These are phyloP conservation scores for Fragaria vesca DNA, from an alignment of 306 rosid genomes.

Conservation along the genomic window DNA sequence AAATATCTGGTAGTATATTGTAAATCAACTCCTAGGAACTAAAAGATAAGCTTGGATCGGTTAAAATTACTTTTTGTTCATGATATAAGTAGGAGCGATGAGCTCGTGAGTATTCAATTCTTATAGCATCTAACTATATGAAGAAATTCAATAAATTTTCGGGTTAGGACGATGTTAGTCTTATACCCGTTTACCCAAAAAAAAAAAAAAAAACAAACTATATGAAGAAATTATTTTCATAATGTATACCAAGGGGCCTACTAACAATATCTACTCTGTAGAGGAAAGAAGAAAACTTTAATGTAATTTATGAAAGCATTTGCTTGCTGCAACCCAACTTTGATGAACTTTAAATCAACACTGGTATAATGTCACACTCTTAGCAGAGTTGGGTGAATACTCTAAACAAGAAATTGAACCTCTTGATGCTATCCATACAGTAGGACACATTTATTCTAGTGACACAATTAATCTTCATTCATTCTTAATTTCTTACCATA, in stretches of 20 bases:
- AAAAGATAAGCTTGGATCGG: background rate
- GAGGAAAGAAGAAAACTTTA: background rate
- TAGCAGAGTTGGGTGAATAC: constrained; percentile 4
- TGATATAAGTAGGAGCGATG: too few species aligned
- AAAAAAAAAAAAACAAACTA: background rate
- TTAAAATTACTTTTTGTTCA: background rate
- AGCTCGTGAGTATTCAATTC: background rate
- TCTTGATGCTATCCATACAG: background rate
- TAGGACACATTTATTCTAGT: background rate
- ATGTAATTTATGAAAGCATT: constrained; percentile 6
- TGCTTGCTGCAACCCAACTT: background rate
- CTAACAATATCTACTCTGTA: background rate
- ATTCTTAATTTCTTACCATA: background rate
- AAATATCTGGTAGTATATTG: background rate
- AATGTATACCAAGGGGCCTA: background rate
- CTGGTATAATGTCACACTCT: background rate
- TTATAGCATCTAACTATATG: background rate
- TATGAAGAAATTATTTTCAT: background rate
- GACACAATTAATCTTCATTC: background rate
- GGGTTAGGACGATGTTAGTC: too few species aligned
- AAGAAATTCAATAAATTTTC: too few species aligned
- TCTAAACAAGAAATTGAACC: background rate
- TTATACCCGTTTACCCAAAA: too few species aligned
- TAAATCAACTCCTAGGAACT: background rate
- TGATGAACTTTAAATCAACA: background rate